Base-by-base conservation (phyloP, 129 eudicot genomes). In the Ambrosia artemisiifolia region DNA sequence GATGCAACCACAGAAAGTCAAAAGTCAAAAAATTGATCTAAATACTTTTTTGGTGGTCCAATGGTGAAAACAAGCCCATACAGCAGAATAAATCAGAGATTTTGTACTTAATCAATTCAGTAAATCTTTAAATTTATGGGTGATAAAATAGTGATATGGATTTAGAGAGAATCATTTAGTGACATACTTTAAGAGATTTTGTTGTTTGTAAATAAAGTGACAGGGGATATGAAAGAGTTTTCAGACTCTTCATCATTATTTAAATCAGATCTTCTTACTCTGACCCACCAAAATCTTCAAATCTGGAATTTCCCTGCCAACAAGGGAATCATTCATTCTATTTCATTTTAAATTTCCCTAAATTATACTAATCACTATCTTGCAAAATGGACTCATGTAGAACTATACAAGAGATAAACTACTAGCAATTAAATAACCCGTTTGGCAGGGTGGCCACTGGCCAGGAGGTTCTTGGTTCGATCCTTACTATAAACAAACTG, bases 271-370 rank as follows among this genome's bases (percentile, higher is more conserved):
- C 63, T 64, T 51, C 32, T 34, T 36, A 42, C 11, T 47, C 69
- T 76, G 75, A 35, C 80, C 80, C 71, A 77, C 81, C 76, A 77
- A 77, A 70, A 77, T 77, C 81, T 77, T 69, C 71, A 69, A 69
- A 77, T 74, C 78, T 63, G 50, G 64, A 53, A 50, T 28, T 70
- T 35, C 71, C 78, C 64, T 63, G 32, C 78, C 65, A 35, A 48
- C 81, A 77, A 69, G 56, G 71, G 75, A 77, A 77, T 70, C 71
- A 48, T 61, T 70, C 81, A 47, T 48, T 69, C 57, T 51, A 36
- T 67, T 35, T 42, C 38, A 40, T 67, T 75, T 66, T 12, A 32
- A 1, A 53, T 11, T 66, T 55, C 43, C 5, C 17, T 5, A 60
- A 6, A 12, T 24, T 13, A 20, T 56, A 56, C 7, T 48, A 7